Conservation (phyloP, 192 early-diverging fungal genomes). For the Phlyctochytrium planicorne region DNA sequence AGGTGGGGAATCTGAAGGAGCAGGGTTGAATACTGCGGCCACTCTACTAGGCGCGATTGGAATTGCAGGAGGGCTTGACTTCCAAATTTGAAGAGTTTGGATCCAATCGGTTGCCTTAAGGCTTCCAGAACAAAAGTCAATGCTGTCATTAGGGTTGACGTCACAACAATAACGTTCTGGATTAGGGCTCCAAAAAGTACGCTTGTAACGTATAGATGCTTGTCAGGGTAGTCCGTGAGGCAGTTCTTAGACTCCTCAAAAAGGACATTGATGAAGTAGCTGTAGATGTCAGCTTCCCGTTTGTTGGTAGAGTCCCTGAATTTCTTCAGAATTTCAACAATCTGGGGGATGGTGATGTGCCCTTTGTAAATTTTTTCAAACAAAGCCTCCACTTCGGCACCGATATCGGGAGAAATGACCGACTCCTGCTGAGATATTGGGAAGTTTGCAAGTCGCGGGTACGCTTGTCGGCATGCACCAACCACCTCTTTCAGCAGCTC, state of each 20-base stretch:
- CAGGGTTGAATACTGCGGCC: slow-evolving; percentile 85
- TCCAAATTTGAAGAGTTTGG: slow-evolving; percentile 90
- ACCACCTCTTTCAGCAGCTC: slow-evolving; percentile 60
- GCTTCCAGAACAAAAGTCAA: slow-evolving; percentile 89
- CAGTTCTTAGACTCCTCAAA: slow-evolving; percentile 93
- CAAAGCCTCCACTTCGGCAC: background rate
- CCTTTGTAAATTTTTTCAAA: slow-evolving; percentile 71
- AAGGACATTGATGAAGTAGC: slow-evolving; percentile 88
- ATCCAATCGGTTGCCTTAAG: slow-evolving; percentile 71
- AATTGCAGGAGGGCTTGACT: slow-evolving; percentile 83
- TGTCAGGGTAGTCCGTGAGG: slow-evolving; percentile 91
- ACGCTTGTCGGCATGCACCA: slow-evolving; percentile 44
- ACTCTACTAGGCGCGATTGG: slow-evolving; percentile 77
- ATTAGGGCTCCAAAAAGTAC: slow-evolving; percentile 88
- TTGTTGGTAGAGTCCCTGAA: slow-evolving; percentile 76
- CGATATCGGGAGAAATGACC: background rate
- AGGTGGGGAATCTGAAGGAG: slow-evolving; percentile 82
- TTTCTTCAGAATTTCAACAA: slow-evolving; percentile 78
- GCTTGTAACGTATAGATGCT: slow-evolving; percentile 84
- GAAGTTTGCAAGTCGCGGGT: slow-evolving; percentile 35
- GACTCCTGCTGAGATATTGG: background rate
- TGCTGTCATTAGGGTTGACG: slow-evolving; percentile 76
- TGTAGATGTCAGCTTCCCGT: slow-evolving; percentile 79
- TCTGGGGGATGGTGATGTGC: slow-evolving; percentile 76
- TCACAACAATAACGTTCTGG: slow-evolving; percentile 82